Evolutionary conservation across 257 asterid species (phyloP), one percentile per base, ranked within the genome.

Genomic region (Parsonsia alboflavescens): DNA sequence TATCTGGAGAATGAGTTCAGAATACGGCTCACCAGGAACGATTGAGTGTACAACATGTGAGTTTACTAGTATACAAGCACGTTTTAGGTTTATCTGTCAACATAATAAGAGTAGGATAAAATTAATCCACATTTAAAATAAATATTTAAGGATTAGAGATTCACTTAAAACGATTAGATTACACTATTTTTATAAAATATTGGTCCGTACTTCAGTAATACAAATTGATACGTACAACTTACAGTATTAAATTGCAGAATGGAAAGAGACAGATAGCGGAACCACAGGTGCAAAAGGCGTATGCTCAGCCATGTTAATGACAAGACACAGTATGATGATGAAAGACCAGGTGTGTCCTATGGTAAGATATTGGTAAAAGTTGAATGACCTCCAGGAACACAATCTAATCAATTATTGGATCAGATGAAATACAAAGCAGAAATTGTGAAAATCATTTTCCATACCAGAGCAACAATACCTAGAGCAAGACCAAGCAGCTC

Each of bases 11-110:
- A n/a, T 36, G 0, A 73, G 66, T 36, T 13, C 54, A 72, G 63
- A 68, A 39, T 48, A 45, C 12, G 52, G n/a, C 76, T 81, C 84
- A 89, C 99, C 99, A 73, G 87, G 97, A 77, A 92, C 86, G 71
- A 77, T 78, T 72, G 79, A 64, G 84, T 73, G 77, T 78, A 78
- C 70, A 75, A 94, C 78, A 79, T 92, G 92, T 4, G 96, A 90
- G 81, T 87, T 85, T 79, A 88, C 99, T 73, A 94, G 80, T 85
- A 94, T 82, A 73, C 99, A 89, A 71, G 99, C 97, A 77, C 99
- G 98, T 84, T 94, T 94, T 77, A 92, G 92, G 82, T 94, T 94
- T 86, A 94, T 90, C 99, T 94, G 96, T 70, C 80, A 84, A 58
- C 41, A 50, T 70, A 81, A 83, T 73, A 71, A 69, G 44, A 75